Base-by-base conservation (phyloP, 2,329 filamentous ascomycete genomes). In the Xylariaceae sp. region DNA sequence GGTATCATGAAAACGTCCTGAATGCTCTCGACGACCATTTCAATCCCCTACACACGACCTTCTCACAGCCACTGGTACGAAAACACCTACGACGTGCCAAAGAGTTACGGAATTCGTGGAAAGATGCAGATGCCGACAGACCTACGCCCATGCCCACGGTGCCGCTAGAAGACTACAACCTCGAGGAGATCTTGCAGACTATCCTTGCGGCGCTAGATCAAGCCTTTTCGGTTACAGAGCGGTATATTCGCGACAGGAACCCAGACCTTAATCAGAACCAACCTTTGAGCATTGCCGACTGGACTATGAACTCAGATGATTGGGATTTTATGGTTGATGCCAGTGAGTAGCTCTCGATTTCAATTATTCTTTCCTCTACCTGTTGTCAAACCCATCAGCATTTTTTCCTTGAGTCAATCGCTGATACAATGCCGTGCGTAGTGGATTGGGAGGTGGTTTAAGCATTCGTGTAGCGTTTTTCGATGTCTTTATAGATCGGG, bases 71-170 rank as follows among this genome's bases (percentile, higher is more conserved):
- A 0, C 72, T 77, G 2, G 80, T 83, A 5, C 72, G 76, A 11
- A 68, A 71, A n/a, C 79, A 85, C 46, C 71, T 90, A 4, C 74
- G 75, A 45, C 71, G 80, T 47, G 86, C 86, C 1, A 89, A 89
- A 62, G 83, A 87, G 55, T 74, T 87, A 48, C 73, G 86, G 1
- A 89, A 89, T 57, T 73, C 81, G 10, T 89, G 86, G 86, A 89
- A 89, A 68, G 80, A 83, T 47, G 83, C 79, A 0, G 80, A 83
- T 35, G 74, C 79, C 39, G 43, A 18, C 27, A 48, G 55, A n/a
- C 36, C 47, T 0, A 27, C 33, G 3, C 54, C 44, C 18, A 53
- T 51, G 14, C 45, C 41, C 41, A 65, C 62, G 18, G 62, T 67
- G 12, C 72, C 74, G 18, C 68, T 89, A 2, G 75, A 77, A 50